phyloP scores from a whole-genome alignment of 2,329 filamentous ascomycete genomes.

The Colletotrichum camelliae region DNA sequence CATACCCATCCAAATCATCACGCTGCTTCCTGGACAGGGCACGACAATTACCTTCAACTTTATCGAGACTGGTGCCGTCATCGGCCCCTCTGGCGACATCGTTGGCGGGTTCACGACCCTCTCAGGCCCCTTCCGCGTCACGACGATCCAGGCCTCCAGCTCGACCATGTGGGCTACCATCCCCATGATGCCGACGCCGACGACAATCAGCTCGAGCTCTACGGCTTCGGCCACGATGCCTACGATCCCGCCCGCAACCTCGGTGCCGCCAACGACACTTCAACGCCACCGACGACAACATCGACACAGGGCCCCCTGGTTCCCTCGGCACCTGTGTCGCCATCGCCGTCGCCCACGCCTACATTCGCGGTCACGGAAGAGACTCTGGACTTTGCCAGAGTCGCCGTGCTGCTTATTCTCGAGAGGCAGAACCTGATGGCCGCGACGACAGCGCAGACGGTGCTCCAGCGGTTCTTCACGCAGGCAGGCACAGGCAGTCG shows the following conservation, averaged over 20 bases:
- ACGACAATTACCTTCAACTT: conserved; percentile 38
- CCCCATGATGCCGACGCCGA: conserved; percentile 27
- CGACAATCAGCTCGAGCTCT: conserved; percentile 24
- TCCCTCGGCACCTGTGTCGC: neutral
- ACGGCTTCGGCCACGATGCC: conserved; percentile 19
- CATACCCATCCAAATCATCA: conserved; percentile 28
- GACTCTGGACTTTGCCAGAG: conserved; percentile 67
- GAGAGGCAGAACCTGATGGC: conserved; percentile 56
- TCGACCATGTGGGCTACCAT: conserved; percentile 37
- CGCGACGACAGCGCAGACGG: conserved; percentile 59
- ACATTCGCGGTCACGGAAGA: conserved; percentile 59
- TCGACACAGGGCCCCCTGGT: neutral
- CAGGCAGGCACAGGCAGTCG: conserved; percentile 33
- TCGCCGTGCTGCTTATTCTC: conserved; percentile 66
- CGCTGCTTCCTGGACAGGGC: conserved; percentile 30
- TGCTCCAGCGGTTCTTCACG: conserved; percentile 61
- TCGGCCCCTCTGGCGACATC: conserved; percentile 21
- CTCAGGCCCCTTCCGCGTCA: conserved; percentile 26
- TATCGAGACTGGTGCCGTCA: conserved; percentile 21
- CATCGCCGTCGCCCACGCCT: conserved; percentile 26
- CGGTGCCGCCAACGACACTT: conserved; percentile 22
- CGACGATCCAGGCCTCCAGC: conserved; percentile 18
- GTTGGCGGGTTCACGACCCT: conserved; percentile 28
- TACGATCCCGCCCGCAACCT: conserved; percentile 23
- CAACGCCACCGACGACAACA: neutral